Evolutionary conservation across 345 rosid species (phyloP).

Genomic region (Eucalyptus camaldulensis): DNA sequence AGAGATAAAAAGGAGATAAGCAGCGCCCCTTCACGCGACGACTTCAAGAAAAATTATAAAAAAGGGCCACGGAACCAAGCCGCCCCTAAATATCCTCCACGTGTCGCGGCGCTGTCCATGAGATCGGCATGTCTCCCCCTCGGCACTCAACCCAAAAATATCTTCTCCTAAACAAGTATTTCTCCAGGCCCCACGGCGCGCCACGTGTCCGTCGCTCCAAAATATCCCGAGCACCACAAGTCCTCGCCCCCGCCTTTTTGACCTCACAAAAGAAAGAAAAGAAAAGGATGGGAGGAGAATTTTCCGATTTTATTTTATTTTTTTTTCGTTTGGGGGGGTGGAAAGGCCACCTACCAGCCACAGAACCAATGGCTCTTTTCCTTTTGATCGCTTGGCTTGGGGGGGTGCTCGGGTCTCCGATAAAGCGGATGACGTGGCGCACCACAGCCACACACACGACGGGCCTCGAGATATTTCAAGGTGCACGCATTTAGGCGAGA

Average conservation of each 20-base stretch:
- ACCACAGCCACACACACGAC: slow-evolving; percentile 19
- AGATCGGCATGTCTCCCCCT: not conserved
- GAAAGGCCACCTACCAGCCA: not conserved
- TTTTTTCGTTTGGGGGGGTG: not conserved
- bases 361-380: not conserved
- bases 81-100: not conserved
- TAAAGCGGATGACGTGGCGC: slow-evolving; percentile 33
- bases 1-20: not conserved
- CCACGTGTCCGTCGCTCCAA: not conserved
- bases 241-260: not conserved
- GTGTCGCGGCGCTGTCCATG: slow-evolving; percentile 1
- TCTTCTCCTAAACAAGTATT: not conserved
- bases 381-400: not conserved
- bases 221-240: not conserved
- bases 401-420: not conserved
- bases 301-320: not conserved
- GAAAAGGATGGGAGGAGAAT: not conserved
- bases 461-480: slow-evolving; percentile 27
- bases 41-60: not conserved
- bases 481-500: not conserved
- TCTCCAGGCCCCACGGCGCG: not conserved
- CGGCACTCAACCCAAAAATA: not conserved
- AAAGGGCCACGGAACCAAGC: not conserved
- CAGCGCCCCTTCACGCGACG: not conserved
- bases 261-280: not conserved